These are phyloP conservation scores for Neodidymelliopsis sp. DNA, from an alignment of 2,329 filamentous ascomycete genomes.

Conservation along the genomic window DNA sequence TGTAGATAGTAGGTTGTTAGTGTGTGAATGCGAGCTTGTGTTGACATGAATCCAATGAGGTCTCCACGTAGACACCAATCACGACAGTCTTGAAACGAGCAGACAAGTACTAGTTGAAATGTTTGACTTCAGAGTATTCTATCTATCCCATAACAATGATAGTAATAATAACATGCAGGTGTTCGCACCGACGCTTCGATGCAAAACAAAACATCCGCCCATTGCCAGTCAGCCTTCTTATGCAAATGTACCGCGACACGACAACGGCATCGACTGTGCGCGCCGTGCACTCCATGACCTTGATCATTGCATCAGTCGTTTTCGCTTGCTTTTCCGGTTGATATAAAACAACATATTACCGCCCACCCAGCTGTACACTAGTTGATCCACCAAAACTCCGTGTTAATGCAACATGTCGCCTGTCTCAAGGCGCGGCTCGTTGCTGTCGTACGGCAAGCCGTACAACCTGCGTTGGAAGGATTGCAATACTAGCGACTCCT, in stretches of 20 bases:
- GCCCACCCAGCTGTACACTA: slow-evolving; percentile 10
- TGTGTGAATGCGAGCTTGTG: too few relatives aligned
- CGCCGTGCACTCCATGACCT: too few relatives aligned
- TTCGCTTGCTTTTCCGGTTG: slow-evolving; percentile 5
- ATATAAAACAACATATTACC: slow-evolving; percentile 11
- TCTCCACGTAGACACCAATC: too few relatives aligned
- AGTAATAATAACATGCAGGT: slow-evolving; percentile 14
- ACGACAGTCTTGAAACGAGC: too few relatives aligned
- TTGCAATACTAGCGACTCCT: too few relatives aligned
- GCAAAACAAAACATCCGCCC: slow-evolving; percentile 12
- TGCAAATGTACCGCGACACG: slow-evolving; percentile 16
- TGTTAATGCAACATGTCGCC: background rate
- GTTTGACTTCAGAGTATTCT: too few relatives aligned
- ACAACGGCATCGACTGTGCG: background rate
- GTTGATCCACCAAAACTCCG: slow-evolving; percentile 10
- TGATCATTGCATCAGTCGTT: too few relatives aligned
- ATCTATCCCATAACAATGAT: slow-evolving; percentile 8
- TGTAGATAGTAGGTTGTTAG: too few relatives aligned
- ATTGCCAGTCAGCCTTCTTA: background rate
- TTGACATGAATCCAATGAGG: too few relatives aligned
- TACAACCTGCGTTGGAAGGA: too few relatives aligned
- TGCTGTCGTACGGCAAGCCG: background rate
- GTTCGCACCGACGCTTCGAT: slow-evolving; percentile 12
- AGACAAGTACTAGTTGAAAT: too few relatives aligned
- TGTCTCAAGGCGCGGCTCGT: background rate